These are phyloP conservation scores for Brassica nigra DNA, from an alignment of 345 rosid species.

Conservation along the genomic window DNA sequence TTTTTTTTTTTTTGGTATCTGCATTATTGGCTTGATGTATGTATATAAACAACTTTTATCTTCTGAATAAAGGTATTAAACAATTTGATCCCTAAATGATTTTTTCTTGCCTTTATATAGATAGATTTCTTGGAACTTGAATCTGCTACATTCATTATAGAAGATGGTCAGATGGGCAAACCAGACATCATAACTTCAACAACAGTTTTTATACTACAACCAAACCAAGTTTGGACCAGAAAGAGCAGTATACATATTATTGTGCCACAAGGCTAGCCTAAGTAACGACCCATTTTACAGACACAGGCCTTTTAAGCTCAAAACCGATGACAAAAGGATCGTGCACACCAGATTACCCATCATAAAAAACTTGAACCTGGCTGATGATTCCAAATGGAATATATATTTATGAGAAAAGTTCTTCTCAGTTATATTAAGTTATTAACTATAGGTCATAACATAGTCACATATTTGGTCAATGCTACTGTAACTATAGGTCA, in stretches of 20 bases:
- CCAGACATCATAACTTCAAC: constrained; percentile 5
- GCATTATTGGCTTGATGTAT: background rate
- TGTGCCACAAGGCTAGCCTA: constrained; percentile 5
- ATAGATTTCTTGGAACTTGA: constrained; percentile 28
- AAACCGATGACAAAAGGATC: background rate
- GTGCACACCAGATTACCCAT: background rate
- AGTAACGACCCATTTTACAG: background rate
- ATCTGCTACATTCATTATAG: constrained; percentile 20
- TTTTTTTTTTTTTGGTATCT: background rate
- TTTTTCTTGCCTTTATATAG: background rate
- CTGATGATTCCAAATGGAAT: background rate
- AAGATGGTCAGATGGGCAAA: constrained; percentile 10
- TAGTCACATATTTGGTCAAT: no score
- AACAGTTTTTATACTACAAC: background rate
- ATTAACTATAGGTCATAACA: no score
- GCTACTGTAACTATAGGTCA: no score
- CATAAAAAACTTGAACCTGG: background rate
- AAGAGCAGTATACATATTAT: background rate
- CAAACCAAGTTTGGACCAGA: background rate
- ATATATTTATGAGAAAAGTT: no score
- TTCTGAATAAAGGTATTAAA: constrained; percentile 2
- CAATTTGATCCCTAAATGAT: background rate
- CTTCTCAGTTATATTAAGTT: no score
- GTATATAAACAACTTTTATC: background rate
- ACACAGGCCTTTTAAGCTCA: constrained; percentile 1